A percentile compares a stretch with the other conserved stretches of the same genome.
phyloP scores from a whole-genome alignment of 192 early-diverging fungal species.

The Piromyces finnis region DNA sequence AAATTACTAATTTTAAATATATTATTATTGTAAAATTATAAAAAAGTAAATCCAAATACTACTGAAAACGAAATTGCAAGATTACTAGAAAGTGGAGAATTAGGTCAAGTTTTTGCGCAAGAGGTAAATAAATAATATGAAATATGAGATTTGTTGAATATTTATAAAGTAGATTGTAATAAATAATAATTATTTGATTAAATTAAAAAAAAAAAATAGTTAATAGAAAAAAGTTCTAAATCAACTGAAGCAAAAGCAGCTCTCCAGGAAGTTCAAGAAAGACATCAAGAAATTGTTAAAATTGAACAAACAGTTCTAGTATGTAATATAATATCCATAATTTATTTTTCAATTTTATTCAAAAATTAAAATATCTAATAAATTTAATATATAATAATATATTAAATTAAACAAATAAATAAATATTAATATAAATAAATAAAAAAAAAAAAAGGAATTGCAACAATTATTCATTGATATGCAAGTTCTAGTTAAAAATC shows the following conservation, averaged over 20 bases:
- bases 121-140: slow-evolving; percentile 39
- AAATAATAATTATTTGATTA: too few relatives aligned
- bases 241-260: slow-evolving; percentile 53
- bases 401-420: background rate
- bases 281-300: slow-evolving; percentile 69
- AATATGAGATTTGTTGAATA: too few relatives aligned
- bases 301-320: slow-evolving; percentile 76
- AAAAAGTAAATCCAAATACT: slow-evolving; percentile 61
- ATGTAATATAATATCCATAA: too few relatives aligned
- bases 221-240: slow-evolving; percentile 53
- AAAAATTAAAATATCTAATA: too few relatives aligned
- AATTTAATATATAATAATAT: background rate
- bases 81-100: slow-evolving; percentile 24
- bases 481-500: slow-evolving; percentile 59
- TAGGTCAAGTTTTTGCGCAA: slow-evolving; percentile 65
- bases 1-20: too few relatives aligned
- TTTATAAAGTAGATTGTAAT: too few relatives aligned
- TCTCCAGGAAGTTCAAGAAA: slow-evolving; percentile 61
- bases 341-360: too few relatives aligned
- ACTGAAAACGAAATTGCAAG: slow-evolving; percentile 45
- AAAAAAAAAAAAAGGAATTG: slow-evolving; percentile 42
- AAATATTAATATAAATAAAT: too few relatives aligned
- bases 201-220: background rate
- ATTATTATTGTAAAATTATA: background rate
- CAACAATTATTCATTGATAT: slow-evolving; percentile 80